phyloP scores from a whole-genome alignment of 2,329 filamentous ascomycete genomes.

The Aspergillus sp. region DNA sequence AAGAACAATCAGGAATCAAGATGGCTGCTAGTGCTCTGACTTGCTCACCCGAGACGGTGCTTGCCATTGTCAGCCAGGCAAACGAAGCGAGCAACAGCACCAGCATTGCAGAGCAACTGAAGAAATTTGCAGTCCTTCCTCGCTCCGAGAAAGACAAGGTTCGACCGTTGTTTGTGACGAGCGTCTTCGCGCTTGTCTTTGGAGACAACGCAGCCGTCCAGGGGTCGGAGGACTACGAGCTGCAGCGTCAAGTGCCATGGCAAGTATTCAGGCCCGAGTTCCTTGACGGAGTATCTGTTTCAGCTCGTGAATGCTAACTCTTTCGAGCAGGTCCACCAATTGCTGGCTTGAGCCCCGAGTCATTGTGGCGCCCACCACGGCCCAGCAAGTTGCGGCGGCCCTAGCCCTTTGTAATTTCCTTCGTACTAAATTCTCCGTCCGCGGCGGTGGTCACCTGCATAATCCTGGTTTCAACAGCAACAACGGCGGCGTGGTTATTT shows the following conservation, averaged over 20 bases:
- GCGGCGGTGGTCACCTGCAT: constrained; percentile 15
- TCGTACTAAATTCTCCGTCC: constrained; percentile 1
- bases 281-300: not conserved
- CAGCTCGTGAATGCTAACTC: not conserved
- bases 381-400: constrained; percentile 1
- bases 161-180: not conserved
- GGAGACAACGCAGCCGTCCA: constrained; percentile 2
- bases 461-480: constrained; percentile 19
- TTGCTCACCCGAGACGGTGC: not conserved
- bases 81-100: not conserved
- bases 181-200: constrained; percentile 5
- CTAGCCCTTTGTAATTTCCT: constrained; percentile 7
- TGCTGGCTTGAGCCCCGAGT: constrained; percentile 13
- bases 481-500: constrained; percentile 48
- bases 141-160: not conserved
- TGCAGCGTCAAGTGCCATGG: constrained; percentile 6
- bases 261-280: not conserved
- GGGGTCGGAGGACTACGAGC: constrained; percentile 1
- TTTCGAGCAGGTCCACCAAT: not conserved
- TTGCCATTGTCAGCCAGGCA: not conserved
- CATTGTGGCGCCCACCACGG: constrained; percentile 2
- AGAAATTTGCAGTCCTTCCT: not conserved
- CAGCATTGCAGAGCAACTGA: not conserved
- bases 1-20: not conserved
- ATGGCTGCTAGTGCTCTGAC: not conserved